Conservation (phyloP, 192 early-diverging fungal species). For the Coemansia erecta region DNA sequence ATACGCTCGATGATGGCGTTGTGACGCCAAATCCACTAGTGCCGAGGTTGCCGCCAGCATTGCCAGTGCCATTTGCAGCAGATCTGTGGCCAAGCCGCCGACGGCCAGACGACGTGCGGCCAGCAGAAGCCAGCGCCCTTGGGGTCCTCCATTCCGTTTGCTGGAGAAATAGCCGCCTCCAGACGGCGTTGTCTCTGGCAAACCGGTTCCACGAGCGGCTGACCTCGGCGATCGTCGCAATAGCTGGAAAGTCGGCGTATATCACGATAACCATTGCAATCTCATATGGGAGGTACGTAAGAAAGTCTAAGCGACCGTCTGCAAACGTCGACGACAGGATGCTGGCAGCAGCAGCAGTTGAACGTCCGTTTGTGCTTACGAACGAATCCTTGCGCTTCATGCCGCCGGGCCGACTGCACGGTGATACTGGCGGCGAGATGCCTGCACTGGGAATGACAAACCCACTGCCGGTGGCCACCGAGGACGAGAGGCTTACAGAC, state of each 20-base stretch:
- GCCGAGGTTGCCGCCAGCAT: conserved; percentile 2
- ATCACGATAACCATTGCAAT: conserved; percentile 67
- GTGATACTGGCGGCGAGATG: conserved; percentile 3
- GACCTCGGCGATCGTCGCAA: conserved; percentile 61
- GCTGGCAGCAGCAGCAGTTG: background rate
- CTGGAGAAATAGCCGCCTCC: conserved; percentile 63
- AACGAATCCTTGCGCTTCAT: conserved; percentile 52
- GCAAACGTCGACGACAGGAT: background rate
- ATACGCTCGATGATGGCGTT: conserved; percentile 10
- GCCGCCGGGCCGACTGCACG: background rate
- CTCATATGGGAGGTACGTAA: conserved; percentile 69
- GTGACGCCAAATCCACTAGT: conserved; percentile 2
- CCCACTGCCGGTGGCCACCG: background rate
- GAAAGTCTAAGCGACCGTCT: conserved; percentile 55
- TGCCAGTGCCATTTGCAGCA: background rate
- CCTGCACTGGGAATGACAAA: conserved; percentile 3
- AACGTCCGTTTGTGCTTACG: conserved; percentile 26
- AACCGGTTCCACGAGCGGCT: conserved; percentile 67
- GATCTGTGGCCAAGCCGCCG: background rate
- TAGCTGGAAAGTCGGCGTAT: conserved; percentile 60
- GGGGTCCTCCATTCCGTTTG: conserved; percentile 56
- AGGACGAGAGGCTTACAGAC: background rate
- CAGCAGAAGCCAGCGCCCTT: conserved; percentile 25
- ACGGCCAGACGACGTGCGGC: conserved; percentile 6
- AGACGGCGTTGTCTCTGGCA: conserved; percentile 68